These are phyloP conservation scores for Cryphonectria naterciae DNA, from an alignment of 2,329 filamentous ascomycete genomes.

Conservation along the genomic window DNA sequence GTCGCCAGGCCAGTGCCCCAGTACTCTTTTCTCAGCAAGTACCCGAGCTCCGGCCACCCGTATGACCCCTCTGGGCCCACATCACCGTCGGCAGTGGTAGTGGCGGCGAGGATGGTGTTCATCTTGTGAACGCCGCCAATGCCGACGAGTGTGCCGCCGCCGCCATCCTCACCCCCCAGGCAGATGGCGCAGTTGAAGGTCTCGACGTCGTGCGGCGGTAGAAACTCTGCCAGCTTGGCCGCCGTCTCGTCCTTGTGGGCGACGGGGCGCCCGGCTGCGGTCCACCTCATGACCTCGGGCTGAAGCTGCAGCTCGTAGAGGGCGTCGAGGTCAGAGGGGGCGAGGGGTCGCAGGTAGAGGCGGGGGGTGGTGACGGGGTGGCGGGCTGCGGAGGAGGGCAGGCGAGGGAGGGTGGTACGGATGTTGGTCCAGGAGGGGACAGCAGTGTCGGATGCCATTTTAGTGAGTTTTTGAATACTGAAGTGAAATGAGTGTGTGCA, in stretches of 20 bases:
- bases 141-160: constrained; percentile 53
- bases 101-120: constrained; percentile 29
- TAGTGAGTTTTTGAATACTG: not conserved
- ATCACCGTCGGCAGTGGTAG: constrained; percentile 39
- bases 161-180: constrained; percentile 40
- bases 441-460: not conserved
- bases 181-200: constrained; percentile 63
- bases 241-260: constrained; percentile 48
- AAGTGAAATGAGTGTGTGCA: not conserved
- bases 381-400: not conserved
- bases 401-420: constrained; percentile 14
- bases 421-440: constrained; percentile 7
- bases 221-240: constrained; percentile 43
- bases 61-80: constrained; percentile 1
- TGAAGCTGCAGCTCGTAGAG: constrained; percentile 58
- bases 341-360: constrained; percentile 19
- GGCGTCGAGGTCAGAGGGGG: constrained; percentile 49
- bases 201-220: constrained; percentile 54
- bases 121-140: constrained; percentile 48
- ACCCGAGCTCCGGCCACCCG: constrained; percentile 61
- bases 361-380: constrained; percentile 8
- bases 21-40: constrained; percentile 55
- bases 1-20: constrained; percentile 63
- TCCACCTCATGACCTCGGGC: constrained; percentile 67
- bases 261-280: constrained; percentile 44